Conservation (phyloP, 306 rosid genomes). For the Quillaja saponaria region DNA sequence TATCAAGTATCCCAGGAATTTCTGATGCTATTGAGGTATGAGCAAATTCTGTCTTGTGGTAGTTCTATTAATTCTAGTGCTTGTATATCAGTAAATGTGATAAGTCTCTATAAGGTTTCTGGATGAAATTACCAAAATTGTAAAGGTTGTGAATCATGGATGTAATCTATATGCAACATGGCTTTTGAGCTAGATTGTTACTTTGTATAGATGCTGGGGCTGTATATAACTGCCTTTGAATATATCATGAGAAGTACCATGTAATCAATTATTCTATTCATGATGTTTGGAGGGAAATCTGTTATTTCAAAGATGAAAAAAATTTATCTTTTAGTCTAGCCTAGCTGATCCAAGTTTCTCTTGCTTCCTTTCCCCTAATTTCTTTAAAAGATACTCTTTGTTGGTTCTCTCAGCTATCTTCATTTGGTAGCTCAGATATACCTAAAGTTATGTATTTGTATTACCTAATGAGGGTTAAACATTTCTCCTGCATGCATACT, state of each 20-base stretch:
- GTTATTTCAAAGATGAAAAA: constrained; percentile 1
- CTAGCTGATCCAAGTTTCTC: no score
- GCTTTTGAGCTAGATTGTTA: neutral
- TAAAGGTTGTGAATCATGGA: neutral
- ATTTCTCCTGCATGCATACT: neutral
- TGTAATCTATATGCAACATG: constrained; percentile 1
- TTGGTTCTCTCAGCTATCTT: constrained; percentile 17
- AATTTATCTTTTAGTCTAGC: neutral
- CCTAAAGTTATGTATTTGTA: neutral
- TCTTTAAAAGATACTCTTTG: neutral
- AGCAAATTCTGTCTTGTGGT: constrained; percentile 14
- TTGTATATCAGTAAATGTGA: neutral
- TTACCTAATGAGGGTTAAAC: neutral
- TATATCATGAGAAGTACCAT: no score
- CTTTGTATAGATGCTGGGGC: neutral
- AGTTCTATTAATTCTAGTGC: constrained; percentile 24
- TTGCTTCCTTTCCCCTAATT: no score
- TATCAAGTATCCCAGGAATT: constrained; percentile 80
- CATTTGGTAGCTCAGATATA: no score
- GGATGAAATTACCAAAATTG: constrained; percentile 6
- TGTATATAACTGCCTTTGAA: no score
- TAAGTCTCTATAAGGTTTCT: no score
- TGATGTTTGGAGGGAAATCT: no score
- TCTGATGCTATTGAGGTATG: constrained; percentile 85
- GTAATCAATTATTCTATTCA: no score